Percentiles rank a stretch among this genome's conserved stretches.
Conservation (phyloP, 192 early-diverging fungal species). For the Backusella australiensis region DNA sequence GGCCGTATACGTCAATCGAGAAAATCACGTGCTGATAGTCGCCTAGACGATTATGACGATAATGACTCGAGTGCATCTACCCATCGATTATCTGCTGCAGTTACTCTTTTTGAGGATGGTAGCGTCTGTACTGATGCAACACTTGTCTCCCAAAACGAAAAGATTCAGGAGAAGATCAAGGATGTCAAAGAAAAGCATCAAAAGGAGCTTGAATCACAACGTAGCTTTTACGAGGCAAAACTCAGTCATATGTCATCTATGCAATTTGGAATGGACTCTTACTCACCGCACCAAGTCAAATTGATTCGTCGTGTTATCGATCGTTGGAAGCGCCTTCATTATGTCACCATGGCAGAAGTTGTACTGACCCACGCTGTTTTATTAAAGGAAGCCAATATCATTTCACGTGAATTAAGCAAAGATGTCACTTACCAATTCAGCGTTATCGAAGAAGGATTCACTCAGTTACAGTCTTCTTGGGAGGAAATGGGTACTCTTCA, state of each 20-base stretch:
- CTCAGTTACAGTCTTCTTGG: conserved; percentile 44
- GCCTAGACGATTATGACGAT: conserved; percentile 24
- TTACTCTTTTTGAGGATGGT: conserved; percentile 23
- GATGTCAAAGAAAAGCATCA: conserved; percentile 50
- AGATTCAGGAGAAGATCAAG: conserved; percentile 42
- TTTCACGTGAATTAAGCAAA: conserved; percentile 77
- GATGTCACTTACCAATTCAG: conserved; percentile 82
- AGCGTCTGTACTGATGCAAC: conserved; percentile 29
- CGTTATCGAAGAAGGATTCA: conserved; percentile 60
- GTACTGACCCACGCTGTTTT: conserved; percentile 64
- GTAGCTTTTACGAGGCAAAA: conserved; percentile 54
- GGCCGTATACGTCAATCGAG: conserved; percentile 47
- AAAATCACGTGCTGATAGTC: conserved; percentile 50
- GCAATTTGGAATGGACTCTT: conserved; percentile 17
- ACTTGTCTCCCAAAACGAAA: conserved; percentile 15
- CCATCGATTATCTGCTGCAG: conserved; percentile 7
- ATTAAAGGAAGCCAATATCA: conserved; percentile 90
- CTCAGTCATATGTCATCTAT: conserved; percentile 38
- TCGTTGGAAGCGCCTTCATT: conserved; percentile 53
- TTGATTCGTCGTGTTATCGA: conserved; percentile 39
- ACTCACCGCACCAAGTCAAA: conserved; percentile 28
- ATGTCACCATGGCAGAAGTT: conserved; percentile 60
- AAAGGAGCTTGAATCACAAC: conserved; percentile 44
- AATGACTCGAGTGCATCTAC: conserved; percentile 7
- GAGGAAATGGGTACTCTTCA: conserved; percentile 44